A percentile compares a stretch with the other conserved stretches of the same genome.
These are phyloP conservation scores for Clonostachys byssicola DNA, from an alignment of 2,329 filamentous ascomycete species.

Conservation along the genomic window DNA sequence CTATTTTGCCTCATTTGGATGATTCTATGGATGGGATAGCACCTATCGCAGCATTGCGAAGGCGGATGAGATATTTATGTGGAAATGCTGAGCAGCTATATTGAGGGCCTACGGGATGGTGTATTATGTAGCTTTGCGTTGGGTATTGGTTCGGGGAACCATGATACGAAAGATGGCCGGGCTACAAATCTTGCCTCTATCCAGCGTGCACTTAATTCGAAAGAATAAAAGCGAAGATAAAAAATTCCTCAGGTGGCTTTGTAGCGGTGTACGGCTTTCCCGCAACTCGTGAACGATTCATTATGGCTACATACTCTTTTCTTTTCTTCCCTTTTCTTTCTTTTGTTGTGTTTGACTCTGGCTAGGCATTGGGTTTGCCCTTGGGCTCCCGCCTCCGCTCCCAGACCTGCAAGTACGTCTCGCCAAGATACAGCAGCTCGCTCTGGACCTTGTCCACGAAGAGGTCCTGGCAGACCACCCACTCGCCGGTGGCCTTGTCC, in stretches of 20 bases:
- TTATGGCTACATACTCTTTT: not conserved
- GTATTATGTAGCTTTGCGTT: too few species aligned
- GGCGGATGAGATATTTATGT: not conserved
- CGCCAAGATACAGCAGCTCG: conserved; percentile 86
- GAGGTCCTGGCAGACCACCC: conserved; percentile 91
- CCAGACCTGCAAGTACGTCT: conserved; percentile 96
- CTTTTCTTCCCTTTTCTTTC: not conserved
- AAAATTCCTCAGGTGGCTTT: too few species aligned
- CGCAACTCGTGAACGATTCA: too few species aligned
- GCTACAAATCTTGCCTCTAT: too few species aligned
- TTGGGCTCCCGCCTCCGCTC: conserved; percentile 66
- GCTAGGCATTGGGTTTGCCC: conserved; percentile 7
- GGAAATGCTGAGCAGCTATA: not conserved
- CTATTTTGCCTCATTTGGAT: not conserved
- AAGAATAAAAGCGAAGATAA: too few species aligned
- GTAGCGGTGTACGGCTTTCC: too few species aligned
- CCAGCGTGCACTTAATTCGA: too few species aligned
- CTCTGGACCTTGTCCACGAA: conserved; percentile 87
- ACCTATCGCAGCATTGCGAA: not conserved
- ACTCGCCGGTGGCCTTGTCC: conserved; percentile 78
- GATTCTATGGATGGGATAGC: not conserved
- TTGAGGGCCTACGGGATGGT: not conserved
- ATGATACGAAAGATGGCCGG: too few species aligned
- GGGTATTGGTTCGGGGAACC: too few species aligned
- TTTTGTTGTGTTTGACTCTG: not conserved